Evolutionary conservation across 179 eudicot species (phyloP).

Genomic region (Corrigiola litoralis): DNA sequence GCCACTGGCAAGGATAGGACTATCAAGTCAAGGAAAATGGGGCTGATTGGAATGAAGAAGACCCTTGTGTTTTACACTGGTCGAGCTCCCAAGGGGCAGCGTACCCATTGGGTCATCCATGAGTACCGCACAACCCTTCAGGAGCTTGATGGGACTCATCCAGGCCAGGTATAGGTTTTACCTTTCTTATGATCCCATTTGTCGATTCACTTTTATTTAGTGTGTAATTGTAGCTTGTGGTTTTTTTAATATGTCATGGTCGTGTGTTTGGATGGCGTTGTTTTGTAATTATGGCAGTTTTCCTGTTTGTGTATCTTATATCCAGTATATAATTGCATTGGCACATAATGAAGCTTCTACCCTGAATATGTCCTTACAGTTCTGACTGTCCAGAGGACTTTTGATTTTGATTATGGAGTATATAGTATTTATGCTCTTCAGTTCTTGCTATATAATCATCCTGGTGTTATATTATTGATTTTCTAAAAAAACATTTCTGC

Average conservation of each 20-base stretch:
- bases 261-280: no score
- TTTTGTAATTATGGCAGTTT: no score
- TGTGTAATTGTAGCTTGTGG: neutral
- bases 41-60: constrained; percentile 83
- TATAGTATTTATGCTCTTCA: neutral
- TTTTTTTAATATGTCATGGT: no score
- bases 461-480: neutral
- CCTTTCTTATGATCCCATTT: neutral
- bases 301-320: no score
- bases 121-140: constrained; percentile 73
- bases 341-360: no score
- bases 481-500: constrained; percentile 13
- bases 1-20: constrained; percentile 93
- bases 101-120: constrained; percentile 90
- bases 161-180: constrained; percentile 68
- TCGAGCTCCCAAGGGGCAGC: constrained; percentile 86
- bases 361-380: no score
- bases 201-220: neutral
- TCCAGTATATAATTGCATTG: no score
- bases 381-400: no score
- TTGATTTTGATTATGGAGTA: no score
- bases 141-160: constrained; percentile 75
- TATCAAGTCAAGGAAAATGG: constrained; percentile 47
- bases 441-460: neutral
- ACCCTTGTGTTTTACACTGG: constrained; percentile 86